Base-by-base conservation (phyloP, 129 eudicot species). In the Pseudognaphalium luteoalbum region DNA sequence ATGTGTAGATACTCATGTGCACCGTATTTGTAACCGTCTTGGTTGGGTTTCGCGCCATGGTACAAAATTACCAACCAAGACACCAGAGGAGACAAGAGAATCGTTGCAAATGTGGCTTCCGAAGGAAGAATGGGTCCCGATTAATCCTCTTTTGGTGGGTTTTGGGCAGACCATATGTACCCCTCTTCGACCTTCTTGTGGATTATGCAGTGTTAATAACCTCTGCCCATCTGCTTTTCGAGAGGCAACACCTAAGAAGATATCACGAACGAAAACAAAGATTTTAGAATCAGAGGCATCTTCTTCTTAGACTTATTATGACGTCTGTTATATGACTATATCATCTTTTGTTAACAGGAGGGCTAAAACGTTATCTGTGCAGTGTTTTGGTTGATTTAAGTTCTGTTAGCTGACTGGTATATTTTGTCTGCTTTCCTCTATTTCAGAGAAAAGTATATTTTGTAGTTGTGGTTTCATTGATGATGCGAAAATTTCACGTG, bases 1-100 rank as follows among this genome's bases (percentile, higher is more conserved):
- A 71, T 95, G 99, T 76, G 97, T 95, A 16, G 99, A 95, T 85
- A 95, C 99, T 70, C 99, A 95, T 66, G 99, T 95, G 11, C 99
- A 95, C 73, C 93, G 99, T 19, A 95, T 95, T 12, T 89, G 89
- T 84, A 95, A 95, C 80, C 92, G 99, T 22, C 92, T 95, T 74
- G 96, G 96, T 69, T 95, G 99, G 99, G 99, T 95, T n/a, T 71
- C 89, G 29, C 87, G 85, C 14, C 73, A 71, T 20, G 91, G 92
- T 58, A 85, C 92, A 33, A 83, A 83, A 61, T 88, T 76, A 88
- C 86, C 75, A 73, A 91, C 97, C 73, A 78, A 80, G 76, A 80
- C 97, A 37, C 94, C 99, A 0, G 97, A 95, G 87, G 83, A 87
- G 80, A 91, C 99, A 3, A 83, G 97, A 73, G 86, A 80, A 62